Evolutionary conservation across 495 filamentous ascomycete species (phyloP), one percentile per base, ranked within the genome.

Genomic region (Talaromyces stipitatus): DNA sequence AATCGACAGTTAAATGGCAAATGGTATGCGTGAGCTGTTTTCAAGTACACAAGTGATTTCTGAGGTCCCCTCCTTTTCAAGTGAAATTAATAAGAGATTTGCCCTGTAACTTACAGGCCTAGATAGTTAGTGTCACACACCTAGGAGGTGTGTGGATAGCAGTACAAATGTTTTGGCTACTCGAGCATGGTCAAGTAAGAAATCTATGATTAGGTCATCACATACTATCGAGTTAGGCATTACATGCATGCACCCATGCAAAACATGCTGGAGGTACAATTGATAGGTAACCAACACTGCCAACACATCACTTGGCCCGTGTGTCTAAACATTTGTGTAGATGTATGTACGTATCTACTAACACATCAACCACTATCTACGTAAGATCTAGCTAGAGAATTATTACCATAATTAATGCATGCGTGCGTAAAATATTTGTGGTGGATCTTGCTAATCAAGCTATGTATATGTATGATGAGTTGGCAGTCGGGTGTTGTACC

Each of bases 221-320:
- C n/a, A 18, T 16, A 18, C 5, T 10, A 36, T 16, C n/a, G 32
- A 36, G 14, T 9, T 16, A 36, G 33, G 9, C 28, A 41, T 41
- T 41, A 41, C n/a, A 41, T 41, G n/a, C 36, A 41, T 41, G 36
- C 36, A n/a, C n/a, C n/a, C n/a, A 41, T 41, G 36, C 36, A 41
- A 16, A 3, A 41, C 45, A 23, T 48, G 16, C 2, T 14, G 22
- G 14, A 26, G 12, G 14, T 26, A 23, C 32, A 24, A 55, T 55
- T 24, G 20, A 55, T 55, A 55, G 54, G 54, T 22, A n/a, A 30
- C 48, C 64, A 66, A 64, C 67, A 69, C 55, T 68, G 69, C 69
- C 69, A 72, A 69, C 69, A 60, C 69, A 72, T 69, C 68, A 67
- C 53, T 66, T 71, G 69, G 66, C 66, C 65, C 64, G 69, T 68